Conservation (phyloP, 441 rosid species). For the Syzygium syzygioides region DNA sequence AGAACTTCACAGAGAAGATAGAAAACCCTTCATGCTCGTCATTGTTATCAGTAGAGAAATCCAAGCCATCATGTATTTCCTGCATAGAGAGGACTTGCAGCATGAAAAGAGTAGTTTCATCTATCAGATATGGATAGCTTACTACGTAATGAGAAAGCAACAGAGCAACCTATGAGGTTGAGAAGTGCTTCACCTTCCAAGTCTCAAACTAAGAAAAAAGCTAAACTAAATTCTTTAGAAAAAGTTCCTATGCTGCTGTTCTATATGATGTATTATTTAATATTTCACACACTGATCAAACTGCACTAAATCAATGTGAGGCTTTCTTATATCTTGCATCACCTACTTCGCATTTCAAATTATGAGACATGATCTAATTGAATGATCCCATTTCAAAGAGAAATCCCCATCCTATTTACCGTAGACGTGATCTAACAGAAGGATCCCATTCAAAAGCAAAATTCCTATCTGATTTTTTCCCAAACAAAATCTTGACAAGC, state of each 20-base stretch:
- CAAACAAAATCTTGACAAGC: not conserved
- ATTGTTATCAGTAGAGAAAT: conserved; percentile 23
- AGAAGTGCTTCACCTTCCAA: not conserved
- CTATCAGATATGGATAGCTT: not conserved
- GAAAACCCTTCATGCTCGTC: conserved; percentile 25
- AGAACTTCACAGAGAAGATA: conserved; percentile 83
- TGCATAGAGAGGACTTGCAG: conserved; percentile 18
- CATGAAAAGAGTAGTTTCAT: not conserved
- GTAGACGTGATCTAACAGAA: not conserved
- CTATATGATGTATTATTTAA: not conserved
- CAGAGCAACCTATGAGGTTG: not conserved
- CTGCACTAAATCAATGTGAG: not conserved
- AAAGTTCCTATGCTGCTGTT: not conserved
- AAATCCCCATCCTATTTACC: not conserved
- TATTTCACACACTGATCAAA: not conserved
- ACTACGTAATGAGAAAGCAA: not conserved
- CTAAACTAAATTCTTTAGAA: not conserved
- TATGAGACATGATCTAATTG: not conserved
- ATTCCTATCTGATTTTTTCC: not conserved
- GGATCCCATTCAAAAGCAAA: not conserved
- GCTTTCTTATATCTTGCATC: not conserved
- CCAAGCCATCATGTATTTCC: conserved; percentile 84
- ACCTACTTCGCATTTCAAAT: not conserved
- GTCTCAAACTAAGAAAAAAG: not conserved
- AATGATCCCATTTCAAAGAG: not conserved